Evolutionary conservation across 257 asterid species (phyloP).

Genomic region (Catharanthus roseus): DNA sequence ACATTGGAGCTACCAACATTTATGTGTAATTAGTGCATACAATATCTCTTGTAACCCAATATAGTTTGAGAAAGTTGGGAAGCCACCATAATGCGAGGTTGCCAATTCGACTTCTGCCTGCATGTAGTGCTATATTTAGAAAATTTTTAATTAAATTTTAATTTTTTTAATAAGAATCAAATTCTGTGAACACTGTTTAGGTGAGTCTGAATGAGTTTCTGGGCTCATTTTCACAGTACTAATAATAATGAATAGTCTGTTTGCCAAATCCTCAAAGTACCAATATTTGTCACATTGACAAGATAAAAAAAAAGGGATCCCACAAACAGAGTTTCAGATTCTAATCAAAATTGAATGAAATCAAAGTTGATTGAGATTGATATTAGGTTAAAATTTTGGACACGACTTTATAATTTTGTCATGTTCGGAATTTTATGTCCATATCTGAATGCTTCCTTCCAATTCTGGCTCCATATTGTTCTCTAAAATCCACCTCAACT

Average conservation of each 20-base stretch:
- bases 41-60: not conserved
- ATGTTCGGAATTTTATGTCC: not conserved
- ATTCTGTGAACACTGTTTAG: no score
- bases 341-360: not conserved
- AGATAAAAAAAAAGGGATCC: not conserved
- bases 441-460: no score
- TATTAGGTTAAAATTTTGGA: not conserved
- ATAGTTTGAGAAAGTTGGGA: no score
- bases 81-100: no score
- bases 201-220: no score
- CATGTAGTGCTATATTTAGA: no score
- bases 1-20: constrained; percentile 15
- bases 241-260: not conserved
- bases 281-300: not conserved
- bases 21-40: not conserved
- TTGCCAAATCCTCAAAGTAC: not conserved
- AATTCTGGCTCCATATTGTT: not conserved
- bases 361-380: constrained; percentile 1
- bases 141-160: no score
- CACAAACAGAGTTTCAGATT: not conserved
- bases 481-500: no score
- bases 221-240: not conserved
- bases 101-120: no score
- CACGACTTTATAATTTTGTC: not conserved
- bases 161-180: no score